Conservation (phyloP, 2,329 filamentous ascomycete species). For the Penicillium sclerotiorum region DNA sequence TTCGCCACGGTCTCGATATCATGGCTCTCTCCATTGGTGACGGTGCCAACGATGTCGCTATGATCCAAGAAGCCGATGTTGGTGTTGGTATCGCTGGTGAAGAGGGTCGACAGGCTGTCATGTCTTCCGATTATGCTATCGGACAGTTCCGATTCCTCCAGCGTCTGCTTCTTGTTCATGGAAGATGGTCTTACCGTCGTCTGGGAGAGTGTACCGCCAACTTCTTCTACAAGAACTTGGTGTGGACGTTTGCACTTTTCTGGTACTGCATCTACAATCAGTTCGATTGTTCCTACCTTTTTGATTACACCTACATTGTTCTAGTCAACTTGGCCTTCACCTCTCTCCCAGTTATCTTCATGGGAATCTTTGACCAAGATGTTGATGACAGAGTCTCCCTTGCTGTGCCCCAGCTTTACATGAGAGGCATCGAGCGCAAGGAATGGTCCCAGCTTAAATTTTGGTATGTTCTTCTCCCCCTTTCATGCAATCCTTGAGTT, state of each 20-base stretch:
- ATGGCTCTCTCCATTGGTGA: conserved; percentile 95
- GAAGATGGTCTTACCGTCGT: conserved; percentile 93
- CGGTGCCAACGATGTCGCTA: conserved; percentile 93
- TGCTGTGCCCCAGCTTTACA: conserved; percentile 92
- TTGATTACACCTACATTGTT: conserved; percentile 97
- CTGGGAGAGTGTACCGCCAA: conserved; percentile 93
- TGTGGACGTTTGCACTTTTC: conserved; percentile 95
- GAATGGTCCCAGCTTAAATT: conserved; percentile 98
- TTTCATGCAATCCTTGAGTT: neutral
- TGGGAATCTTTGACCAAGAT: conserved; percentile 96
- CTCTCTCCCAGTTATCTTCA: conserved; percentile 88
- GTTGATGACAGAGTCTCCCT: conserved; percentile 92
- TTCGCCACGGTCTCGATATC: conserved; percentile 91
- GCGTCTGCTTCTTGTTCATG: conserved; percentile 83
- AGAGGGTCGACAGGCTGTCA: conserved; percentile 88
- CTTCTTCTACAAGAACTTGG: conserved; percentile 99
- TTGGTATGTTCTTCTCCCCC: conserved; percentile 66
- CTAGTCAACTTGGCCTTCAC: conserved; percentile 97
- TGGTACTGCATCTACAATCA: conserved; percentile 97
- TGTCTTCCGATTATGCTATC: conserved; percentile 96
- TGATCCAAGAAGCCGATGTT: conserved; percentile 98
- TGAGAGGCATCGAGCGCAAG: conserved; percentile 88
- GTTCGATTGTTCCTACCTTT: conserved; percentile 95
- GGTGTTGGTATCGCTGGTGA: conserved; percentile 93
- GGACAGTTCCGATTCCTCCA: conserved; percentile 90